A percentile compares a stretch with the other conserved stretches of the same genome.
phyloP scores from a whole-genome alignment of 2,329 filamentous ascomycete genomes.

The Neopestalotiopsis sp. region DNA sequence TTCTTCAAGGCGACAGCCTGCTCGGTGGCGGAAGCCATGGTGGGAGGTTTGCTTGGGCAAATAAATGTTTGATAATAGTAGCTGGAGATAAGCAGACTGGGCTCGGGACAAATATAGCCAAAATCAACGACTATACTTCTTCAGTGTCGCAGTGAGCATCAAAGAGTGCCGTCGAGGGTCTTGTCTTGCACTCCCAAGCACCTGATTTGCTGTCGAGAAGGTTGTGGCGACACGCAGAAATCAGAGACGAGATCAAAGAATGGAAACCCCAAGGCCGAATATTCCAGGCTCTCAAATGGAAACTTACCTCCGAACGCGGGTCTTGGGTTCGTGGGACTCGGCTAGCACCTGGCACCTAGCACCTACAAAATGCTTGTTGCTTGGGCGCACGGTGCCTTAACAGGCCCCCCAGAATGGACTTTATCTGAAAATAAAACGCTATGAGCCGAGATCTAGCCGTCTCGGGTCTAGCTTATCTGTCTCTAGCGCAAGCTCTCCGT shows the following conservation, averaged over 20 bases:
- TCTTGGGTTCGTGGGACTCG: constrained; percentile 9
- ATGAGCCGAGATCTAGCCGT: background rate
- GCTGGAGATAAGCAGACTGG: background rate
- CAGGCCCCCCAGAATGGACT: background rate
- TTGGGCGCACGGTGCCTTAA: background rate
- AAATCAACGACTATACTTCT: background rate
- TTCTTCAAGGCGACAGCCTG: constrained; percentile 87
- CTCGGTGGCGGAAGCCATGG: constrained; percentile 56
- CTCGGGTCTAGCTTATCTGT: background rate
- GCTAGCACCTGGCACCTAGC: background rate
- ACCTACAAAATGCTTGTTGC: constrained; percentile 13
- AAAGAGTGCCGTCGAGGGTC: background rate
- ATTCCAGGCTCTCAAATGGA: constrained; percentile 6
- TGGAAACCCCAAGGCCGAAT: constrained; percentile 6
- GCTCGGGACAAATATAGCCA: background rate
- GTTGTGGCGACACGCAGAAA: constrained; percentile 13
- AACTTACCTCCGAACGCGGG: constrained; percentile 10
- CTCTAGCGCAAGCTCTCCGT: constrained; percentile 4
- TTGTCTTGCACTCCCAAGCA: background rate
- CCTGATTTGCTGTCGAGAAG: background rate
- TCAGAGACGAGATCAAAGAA: background rate
- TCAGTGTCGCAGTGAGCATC: background rate
- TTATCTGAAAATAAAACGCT: background rate
- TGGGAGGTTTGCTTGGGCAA: constrained; percentile 8
- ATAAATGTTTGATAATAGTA: background rate